A percentile compares a stretch with the other conserved stretches of the same genome.
These are phyloP conservation scores for Melaleuca quinquenervia DNA, from an alignment of 345 rosid genomes.

Conservation along the genomic window DNA sequence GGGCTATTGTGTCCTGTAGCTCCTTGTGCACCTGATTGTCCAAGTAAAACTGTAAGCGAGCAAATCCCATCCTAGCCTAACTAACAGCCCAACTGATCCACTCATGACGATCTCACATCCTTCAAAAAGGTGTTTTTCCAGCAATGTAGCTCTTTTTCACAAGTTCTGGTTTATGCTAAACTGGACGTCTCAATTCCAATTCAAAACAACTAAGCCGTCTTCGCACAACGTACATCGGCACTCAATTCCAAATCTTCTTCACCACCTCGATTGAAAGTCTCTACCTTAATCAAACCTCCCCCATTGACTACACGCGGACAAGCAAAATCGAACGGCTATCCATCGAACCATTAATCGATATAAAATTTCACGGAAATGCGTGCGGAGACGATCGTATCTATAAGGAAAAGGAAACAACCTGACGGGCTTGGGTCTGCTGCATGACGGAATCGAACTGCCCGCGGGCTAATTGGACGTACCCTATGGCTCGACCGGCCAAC, in stretches of 20 bases:
- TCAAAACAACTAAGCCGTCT: background rate
- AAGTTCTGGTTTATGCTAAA: background rate
- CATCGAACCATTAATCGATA: background rate
- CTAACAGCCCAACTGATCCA: background rate
- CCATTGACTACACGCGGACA: background rate
- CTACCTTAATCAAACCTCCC: background rate
- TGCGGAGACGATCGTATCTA: background rate
- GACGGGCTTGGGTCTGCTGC: constrained; percentile 88
- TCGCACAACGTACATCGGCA: background rate
- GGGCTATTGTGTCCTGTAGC: constrained; percentile 76
- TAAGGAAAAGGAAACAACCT: constrained; percentile 25
- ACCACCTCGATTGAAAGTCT: background rate
- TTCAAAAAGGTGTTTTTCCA: background rate
- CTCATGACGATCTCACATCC: background rate
- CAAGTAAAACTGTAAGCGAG: background rate
- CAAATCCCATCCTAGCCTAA: background rate
- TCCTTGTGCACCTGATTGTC: constrained; percentile 69
- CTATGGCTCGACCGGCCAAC: constrained; percentile 69
- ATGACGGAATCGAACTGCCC: constrained; percentile 70
- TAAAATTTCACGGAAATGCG: background rate
- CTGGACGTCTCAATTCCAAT: background rate
- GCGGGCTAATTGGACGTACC: constrained; percentile 79
- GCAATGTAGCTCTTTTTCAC: background rate
- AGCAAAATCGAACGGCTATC: background rate
- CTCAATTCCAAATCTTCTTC: background rate